phyloP scores from a whole-genome alignment of 2,329 filamentous ascomycete genomes.

The Neurospora sp. region DNA sequence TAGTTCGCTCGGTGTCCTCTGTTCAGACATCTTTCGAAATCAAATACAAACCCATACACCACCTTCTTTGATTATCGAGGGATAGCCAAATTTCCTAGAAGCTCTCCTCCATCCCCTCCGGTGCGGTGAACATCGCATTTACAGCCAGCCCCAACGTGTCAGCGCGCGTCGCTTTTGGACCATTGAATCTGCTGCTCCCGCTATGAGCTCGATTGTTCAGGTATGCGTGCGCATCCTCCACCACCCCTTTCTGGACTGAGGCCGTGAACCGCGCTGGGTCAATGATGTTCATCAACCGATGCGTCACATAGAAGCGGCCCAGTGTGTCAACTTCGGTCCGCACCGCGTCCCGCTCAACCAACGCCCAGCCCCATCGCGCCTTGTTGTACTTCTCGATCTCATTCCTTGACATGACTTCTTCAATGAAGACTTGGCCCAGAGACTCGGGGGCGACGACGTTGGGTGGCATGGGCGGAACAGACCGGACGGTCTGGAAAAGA shows the following conservation, averaged over 20 bases:
- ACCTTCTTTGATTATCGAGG: no score
- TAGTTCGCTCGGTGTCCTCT: neutral
- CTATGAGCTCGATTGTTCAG: conserved; percentile 43
- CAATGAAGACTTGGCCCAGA: conserved; percentile 17
- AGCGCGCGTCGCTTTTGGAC: conserved; percentile 28
- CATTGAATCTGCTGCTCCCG: conserved; percentile 31
- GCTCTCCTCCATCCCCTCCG: conserved; percentile 18
- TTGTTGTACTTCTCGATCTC: conserved; percentile 15
- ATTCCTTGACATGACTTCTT: conserved; percentile 19
- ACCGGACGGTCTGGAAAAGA: conserved; percentile 19
- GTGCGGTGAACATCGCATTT: conserved; percentile 24
- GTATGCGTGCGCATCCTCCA: conserved; percentile 35
- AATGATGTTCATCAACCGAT: conserved; percentile 40
- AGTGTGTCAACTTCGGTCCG: conserved; percentile 34
- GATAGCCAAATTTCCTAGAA: neutral
- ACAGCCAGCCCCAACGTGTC: conserved; percentile 36
- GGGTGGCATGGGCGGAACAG: conserved; percentile 4
- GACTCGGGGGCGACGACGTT: conserved; percentile 9
- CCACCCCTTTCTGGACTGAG: conserved; percentile 26
- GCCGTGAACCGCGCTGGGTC: conserved; percentile 29
- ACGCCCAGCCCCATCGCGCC: conserved; percentile 24
- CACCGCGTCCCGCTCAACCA: conserved; percentile 16
- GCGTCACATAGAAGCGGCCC: conserved; percentile 50
- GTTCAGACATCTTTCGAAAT: neutral
- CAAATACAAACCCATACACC: neutral